These are phyloP conservation scores for Ophiostoma sp. DNA, from an alignment of 2,329 filamentous ascomycete genomes.

Conservation along the genomic window DNA sequence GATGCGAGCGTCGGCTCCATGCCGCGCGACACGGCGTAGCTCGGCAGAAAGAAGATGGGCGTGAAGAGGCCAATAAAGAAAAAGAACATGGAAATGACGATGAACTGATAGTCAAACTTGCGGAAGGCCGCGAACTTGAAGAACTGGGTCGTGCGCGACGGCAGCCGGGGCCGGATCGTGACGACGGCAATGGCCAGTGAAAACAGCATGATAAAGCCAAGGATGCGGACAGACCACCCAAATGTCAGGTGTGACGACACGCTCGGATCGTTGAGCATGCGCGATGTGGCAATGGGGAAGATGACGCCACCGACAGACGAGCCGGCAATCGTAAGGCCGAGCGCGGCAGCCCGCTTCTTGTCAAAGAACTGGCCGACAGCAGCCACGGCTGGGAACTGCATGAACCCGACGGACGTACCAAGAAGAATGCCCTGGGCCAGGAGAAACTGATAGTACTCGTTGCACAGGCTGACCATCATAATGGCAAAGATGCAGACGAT, in stretches of 20 bases:
- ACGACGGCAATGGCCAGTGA: slow-evolving; percentile 35
- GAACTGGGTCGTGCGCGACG: slow-evolving; percentile 32
- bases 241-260: slow-evolving; percentile 27
- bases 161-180: slow-evolving; percentile 43
- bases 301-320: slow-evolving; percentile 43
- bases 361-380: slow-evolving; percentile 38
- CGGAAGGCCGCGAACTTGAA: slow-evolving; percentile 43
- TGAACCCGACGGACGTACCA: slow-evolving; percentile 34
- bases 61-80: slow-evolving; percentile 42
- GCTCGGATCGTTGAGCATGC: slow-evolving; percentile 43
- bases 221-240: slow-evolving; percentile 36
- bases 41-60: slow-evolving; percentile 49
- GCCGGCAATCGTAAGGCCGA: slow-evolving; percentile 37
- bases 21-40: slow-evolving; percentile 45
- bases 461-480: slow-evolving; percentile 39
- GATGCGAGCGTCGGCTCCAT: slow-evolving; percentile 47
- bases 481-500: slow-evolving; percentile 42
- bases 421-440: slow-evolving; percentile 38
- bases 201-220: slow-evolving; percentile 35
- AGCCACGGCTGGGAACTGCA: slow-evolving; percentile 36
- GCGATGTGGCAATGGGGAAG: slow-evolving; percentile 48
- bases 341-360: slow-evolving; percentile 36
- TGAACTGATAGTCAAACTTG: slow-evolving; percentile 28
- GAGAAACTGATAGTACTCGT: slow-evolving; percentile 39
- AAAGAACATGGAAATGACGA: slow-evolving; percentile 24